Evolutionary conservation across 129 eudicot species (phyloP), one percentile per base, ranked within the genome.

Genomic region (Daucus carota): DNA sequence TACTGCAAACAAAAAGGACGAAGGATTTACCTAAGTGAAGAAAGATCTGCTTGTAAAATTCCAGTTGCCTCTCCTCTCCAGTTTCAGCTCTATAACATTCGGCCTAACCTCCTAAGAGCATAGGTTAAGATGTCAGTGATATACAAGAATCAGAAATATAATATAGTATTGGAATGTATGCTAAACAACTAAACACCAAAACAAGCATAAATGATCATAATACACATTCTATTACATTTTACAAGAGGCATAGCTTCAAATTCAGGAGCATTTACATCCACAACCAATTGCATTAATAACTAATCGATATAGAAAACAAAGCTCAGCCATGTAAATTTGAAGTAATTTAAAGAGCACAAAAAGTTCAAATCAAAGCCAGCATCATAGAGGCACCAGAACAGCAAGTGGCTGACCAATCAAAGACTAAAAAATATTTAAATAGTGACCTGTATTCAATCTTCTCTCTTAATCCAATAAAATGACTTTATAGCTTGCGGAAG

Each of bases 81-180:
- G 81, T 82, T 89, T 95, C 63, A 95, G 88, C 88, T 91, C 97
- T 76, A 82, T 95, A 70, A 97, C 90, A 86, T 96, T 89, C 81
- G 88, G 81, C 70, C n/a, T n/a, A n/a, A n/a, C n/a, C n/a, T n/a
- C n/a, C 97, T 80, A 28, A 91, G 88, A 72, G 99, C 96, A 96
- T 89, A 81, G 83, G 81, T 50, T 71, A 24, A 81, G 80, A 68
- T 47, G 67, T 36, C 8, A 28, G 43, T 42, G 29, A 41, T 62
- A 4, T 34, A 40, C 28, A 32, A 40, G 45, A 17, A 52, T 52
- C 22, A 32, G 52, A 52, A 18, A 52, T 0, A 22, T 32, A 52
- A 4, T 26, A 24, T 24, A 3, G 36, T 22, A 16, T 6, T 41
- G 18, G 41, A 59, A 59, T 59, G 28, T 75, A 22, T 38, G 59